Evolutionary conservation across 1,284 basidiomycete genomes (phyloP), one percentile per base, ranked within the genome.

Genomic region (Ganoderma multipileum): DNA sequence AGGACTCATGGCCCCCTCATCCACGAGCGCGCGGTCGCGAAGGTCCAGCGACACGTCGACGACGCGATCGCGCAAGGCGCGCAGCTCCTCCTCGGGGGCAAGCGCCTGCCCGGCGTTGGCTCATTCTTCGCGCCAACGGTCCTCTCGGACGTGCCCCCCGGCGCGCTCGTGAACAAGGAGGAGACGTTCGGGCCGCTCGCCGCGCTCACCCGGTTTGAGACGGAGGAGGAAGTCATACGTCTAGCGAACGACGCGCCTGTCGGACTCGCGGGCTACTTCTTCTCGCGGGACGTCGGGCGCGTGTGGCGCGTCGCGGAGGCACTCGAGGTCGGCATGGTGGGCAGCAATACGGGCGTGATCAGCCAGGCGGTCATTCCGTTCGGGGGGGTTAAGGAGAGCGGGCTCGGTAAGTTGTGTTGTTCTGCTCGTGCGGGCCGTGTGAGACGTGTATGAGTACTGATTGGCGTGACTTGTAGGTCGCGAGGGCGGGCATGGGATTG

Each of bases 301-400:
- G 92, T 96, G 67, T 99, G 95, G 95, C 88, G 97, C 58, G 96
- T 99, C n/a, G 95, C 96, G n/a, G 97, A 98, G 82, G 93, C 89
- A 69, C 85, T 99, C 58, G 95, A 99, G 81, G 95, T 96, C 4
- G 98, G 98, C 9, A 99, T 99, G 97, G 95, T 97, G 36, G 94
- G 95, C 52, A 86, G 89, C 47, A 98, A 98, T 81, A 96, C 95
- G 0, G 95, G 95, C 1, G 66, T 91, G 64, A 89, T 97, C 76
- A 93, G 91, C 65, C 91, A 94, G 79, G 91, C 93, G 54, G 85
- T 85, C 18, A 92, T 96, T 83, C 96, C 96, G 30, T 99, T 99
- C 77, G 98, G 98, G 52, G 98, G 98, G 18, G 83, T 97, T 61
- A 95, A 96, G 81, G 91, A 95, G 83, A 93, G 91, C 76, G 95